Conservation (phyloP, 768 basidiomycete genomes). For the Trametes coccinea region DNA sequence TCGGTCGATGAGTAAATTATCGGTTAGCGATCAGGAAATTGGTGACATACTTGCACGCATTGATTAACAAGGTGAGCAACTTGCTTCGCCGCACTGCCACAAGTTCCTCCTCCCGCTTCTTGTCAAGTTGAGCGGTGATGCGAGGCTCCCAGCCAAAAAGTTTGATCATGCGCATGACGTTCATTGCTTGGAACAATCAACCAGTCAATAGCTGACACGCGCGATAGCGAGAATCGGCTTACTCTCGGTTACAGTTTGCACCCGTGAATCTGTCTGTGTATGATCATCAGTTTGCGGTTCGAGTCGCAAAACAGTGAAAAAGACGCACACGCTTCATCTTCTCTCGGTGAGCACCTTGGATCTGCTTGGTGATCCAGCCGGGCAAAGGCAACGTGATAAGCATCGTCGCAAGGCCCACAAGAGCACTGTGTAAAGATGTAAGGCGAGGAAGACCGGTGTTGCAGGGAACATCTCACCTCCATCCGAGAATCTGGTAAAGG, state of each 20-base stretch:
- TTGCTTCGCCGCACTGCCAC: conserved; percentile 51
- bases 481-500: conserved; percentile 48
- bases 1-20: too few species aligned
- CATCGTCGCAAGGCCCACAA: conserved; percentile 41
- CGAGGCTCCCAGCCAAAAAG: conserved; percentile 46
- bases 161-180: conserved; percentile 47
- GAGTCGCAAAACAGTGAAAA: too few species aligned
- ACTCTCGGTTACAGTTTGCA: conserved; percentile 48
- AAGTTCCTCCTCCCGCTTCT: conserved; percentile 64
- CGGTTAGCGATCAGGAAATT: too few species aligned
- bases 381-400: conserved; percentile 45
- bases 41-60: conserved; percentile 41
- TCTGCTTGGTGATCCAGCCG: conserved; percentile 37
- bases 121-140: conserved; percentile 51
- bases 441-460: too few species aligned
- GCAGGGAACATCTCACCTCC: conserved; percentile 49
- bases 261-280: conserved; percentile 48
- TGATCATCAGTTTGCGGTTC: not conserved
- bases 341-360: conserved; percentile 36
- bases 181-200: conserved; percentile 39
- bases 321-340: conserved; percentile 42
- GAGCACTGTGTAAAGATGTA: conserved; percentile 26
- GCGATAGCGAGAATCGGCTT: not conserved
- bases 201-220: conserved; percentile 17
- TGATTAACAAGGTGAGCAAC: conserved; percentile 48